These are phyloP conservation scores for Periconia macrospinosa DNA, from an alignment of 2,329 filamentous ascomycete genomes.

Conservation along the genomic window DNA sequence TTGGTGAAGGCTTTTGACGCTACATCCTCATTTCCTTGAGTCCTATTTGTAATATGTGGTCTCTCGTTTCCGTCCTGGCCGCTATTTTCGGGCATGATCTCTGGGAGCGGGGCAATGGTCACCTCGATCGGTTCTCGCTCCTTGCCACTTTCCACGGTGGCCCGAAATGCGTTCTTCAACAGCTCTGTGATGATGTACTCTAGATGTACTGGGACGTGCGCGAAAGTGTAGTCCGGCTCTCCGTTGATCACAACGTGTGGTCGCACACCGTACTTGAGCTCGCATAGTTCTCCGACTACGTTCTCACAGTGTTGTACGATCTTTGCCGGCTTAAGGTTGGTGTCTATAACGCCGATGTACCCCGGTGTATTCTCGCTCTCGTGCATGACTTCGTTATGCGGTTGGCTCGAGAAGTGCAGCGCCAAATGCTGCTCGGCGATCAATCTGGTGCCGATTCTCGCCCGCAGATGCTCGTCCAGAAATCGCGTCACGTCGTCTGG, in stretches of 20 bases:
- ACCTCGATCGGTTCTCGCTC: conserved; percentile 83
- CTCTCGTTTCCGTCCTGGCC: conserved; percentile 10
- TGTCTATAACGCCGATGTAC: conserved; percentile 96
- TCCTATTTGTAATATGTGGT: conserved; percentile 24
- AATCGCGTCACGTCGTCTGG: conserved; percentile 84
- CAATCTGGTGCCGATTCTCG: conserved; percentile 88
- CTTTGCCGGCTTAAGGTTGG: conserved; percentile 76
- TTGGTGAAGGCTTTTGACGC: conserved; percentile 35
- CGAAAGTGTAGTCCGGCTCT: conserved; percentile 83
- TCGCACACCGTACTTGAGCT: conserved; percentile 89
- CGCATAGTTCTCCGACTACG: conserved; percentile 94
- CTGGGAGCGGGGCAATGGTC: conserved; percentile 77
- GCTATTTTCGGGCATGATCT: conserved; percentile 41
- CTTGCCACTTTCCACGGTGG: conserved; percentile 82
- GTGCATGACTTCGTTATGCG: conserved; percentile 61
- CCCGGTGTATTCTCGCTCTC: conserved; percentile 50
- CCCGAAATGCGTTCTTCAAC: conserved; percentile 94
- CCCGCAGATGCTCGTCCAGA: conserved; percentile 89
- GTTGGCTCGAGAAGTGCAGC: conserved; percentile 74
- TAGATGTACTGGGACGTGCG: conserved; percentile 91
- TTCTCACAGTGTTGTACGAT: conserved; percentile 83
- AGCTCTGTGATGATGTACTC: conserved; percentile 98
- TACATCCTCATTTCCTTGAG: conserved; percentile 37
- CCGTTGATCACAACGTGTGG: conserved; percentile 81
- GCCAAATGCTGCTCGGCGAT: conserved; percentile 97